Base-by-base conservation (phyloP, 2,329 filamentous ascomycete species). In the Aspergillus japonicus region DNA sequence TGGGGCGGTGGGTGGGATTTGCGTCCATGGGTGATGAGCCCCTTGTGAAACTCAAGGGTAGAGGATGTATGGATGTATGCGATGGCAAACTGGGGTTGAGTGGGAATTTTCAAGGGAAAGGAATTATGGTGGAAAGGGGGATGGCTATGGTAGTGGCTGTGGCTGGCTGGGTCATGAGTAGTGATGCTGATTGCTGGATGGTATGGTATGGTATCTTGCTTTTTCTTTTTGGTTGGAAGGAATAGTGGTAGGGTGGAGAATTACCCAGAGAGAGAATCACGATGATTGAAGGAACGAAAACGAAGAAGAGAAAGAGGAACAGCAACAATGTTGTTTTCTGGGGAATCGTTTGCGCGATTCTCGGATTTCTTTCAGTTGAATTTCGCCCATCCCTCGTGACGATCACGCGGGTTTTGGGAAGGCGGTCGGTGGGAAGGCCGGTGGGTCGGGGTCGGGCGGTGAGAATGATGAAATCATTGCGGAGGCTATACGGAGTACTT, bases 1-100 rank as follows among this genome's bases (percentile, higher is more conserved):
- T 75, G 11, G 66, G 65, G 19, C 62, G 64, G 50, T 69, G 66
- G 47, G 63, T 62, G 24, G 11, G 33, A 16, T 16, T 5, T 51
- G 68, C 60, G 19, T 71, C 68, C 71, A 73, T 75, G 65, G 23
- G 23, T 23, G 23, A 23, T 23, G 23, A 23, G 21, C 23, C 23
- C 23, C 23, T 23, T 23, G 23, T 23, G 3, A 23, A 2, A 3
- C 2, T 23, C 23, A 23, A 4, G 23, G 23, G 23, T 2, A 23
- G 23, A 23, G 23, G 23, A 23, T 23, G 23, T 23, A 10, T 29
- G 23, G 23, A 23, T 23, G 23, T 23, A 10, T 29, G 26, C 26
- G 26, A 29, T 29, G 26, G 26, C 26, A 29, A 10, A 29, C 7
- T 29, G 26, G 26, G 26, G 7, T 29, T 29, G 3, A 3, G 7